phyloP scores from a whole-genome alignment of 495 filamentous ascomycete species.

The Aspergillus ellipticus region DNA sequence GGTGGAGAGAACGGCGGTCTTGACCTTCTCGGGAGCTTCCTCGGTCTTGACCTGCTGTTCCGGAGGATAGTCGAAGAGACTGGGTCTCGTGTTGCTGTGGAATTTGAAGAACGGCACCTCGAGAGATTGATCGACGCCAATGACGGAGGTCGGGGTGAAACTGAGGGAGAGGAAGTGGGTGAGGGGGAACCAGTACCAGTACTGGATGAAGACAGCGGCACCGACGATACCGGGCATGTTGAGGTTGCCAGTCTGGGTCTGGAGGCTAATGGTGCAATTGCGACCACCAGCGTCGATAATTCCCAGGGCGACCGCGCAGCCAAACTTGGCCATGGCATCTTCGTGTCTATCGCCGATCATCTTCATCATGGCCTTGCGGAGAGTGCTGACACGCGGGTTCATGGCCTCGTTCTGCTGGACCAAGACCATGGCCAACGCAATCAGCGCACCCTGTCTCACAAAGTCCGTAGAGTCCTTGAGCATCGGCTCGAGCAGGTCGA shows the following conservation, averaged over 20 bases:
- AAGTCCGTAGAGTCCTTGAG: slow-evolving; percentile 99
- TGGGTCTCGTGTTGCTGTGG: slow-evolving; percentile 88
- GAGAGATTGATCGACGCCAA: slow-evolving; percentile 87
- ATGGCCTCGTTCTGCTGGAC: slow-evolving; percentile 95
- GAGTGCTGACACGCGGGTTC: slow-evolving; percentile 82
- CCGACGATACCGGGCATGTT: slow-evolving; percentile 98
- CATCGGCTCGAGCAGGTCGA: slow-evolving; percentile 97
- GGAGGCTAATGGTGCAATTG: slow-evolving; percentile 96
- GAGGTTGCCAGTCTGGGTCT: slow-evolving; percentile 95
- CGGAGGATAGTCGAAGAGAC: slow-evolving; percentile 95
- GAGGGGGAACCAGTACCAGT: slow-evolving; percentile 99
- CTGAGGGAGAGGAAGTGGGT: slow-evolving; percentile 95
- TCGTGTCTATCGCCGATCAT: slow-evolving; percentile 93
- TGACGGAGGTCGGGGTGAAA: slow-evolving; percentile 91
- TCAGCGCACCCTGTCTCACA: slow-evolving; percentile 94
- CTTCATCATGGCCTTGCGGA: slow-evolving; percentile 83
- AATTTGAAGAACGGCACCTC: slow-evolving; percentile 96
- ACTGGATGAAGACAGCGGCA: slow-evolving; percentile 97
- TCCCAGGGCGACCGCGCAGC: slow-evolving; percentile 86
- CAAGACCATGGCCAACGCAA: slow-evolving; percentile 94
- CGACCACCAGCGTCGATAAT: slow-evolving; percentile 98
- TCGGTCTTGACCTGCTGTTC: slow-evolving; percentile 92
- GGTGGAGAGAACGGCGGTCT: slow-evolving; percentile 93
- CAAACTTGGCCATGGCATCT: slow-evolving; percentile 99
- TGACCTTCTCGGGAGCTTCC: slow-evolving; percentile 89